Evolutionary conservation across 2,329 filamentous ascomycete genomes (phyloP).

Genomic region (Lachnellula suecica): DNA sequence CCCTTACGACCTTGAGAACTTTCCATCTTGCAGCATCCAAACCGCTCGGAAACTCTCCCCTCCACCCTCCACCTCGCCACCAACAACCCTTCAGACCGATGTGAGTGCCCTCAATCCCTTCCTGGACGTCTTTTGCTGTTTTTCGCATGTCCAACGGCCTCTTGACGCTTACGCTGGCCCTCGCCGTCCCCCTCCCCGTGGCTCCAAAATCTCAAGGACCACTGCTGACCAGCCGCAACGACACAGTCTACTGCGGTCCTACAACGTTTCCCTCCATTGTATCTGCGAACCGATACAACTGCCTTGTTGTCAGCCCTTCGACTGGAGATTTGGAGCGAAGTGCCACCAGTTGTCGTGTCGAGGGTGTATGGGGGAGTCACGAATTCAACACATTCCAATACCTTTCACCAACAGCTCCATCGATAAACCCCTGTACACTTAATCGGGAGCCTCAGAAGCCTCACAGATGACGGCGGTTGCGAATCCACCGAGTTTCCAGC

Average conservation of each 20-base stretch:
- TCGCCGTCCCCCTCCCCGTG: slow-evolving; percentile 14
- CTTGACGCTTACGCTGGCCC: slow-evolving; percentile 6
- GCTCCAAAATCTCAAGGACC: slow-evolving; percentile 17
- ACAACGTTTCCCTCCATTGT: background rate
- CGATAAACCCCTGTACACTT: slow-evolving; percentile 7
- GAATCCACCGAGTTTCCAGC: slow-evolving; percentile 61
- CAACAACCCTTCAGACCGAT: slow-evolving; percentile 9
- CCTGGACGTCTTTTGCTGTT: background rate
- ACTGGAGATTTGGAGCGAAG: slow-evolving; percentile 13
- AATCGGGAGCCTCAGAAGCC: slow-evolving; percentile 3
- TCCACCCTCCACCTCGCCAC: slow-evolving; percentile 12
- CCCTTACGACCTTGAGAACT: slow-evolving; percentile 25
- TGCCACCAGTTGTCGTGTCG: slow-evolving; percentile 15
- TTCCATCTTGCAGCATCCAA: slow-evolving; percentile 24
- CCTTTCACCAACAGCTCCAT: slow-evolving; percentile 11
- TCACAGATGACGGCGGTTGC: slow-evolving; percentile 65
- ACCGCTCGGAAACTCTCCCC: slow-evolving; percentile 12
- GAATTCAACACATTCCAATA: slow-evolving; percentile 18
- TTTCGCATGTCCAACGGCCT: background rate
- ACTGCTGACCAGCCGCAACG: slow-evolving; percentile 23
- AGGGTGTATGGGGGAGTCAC: slow-evolving; percentile 19
- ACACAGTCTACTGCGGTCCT: slow-evolving; percentile 9
- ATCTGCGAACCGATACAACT: background rate
- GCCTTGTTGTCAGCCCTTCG: background rate
- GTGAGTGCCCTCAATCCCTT: slow-evolving; percentile 20